A percentile compares a stretch with the other conserved stretches of the same genome.
Evolutionary conservation across 306 rosid species (phyloP).

Genomic region (Cicer arietinum): DNA sequence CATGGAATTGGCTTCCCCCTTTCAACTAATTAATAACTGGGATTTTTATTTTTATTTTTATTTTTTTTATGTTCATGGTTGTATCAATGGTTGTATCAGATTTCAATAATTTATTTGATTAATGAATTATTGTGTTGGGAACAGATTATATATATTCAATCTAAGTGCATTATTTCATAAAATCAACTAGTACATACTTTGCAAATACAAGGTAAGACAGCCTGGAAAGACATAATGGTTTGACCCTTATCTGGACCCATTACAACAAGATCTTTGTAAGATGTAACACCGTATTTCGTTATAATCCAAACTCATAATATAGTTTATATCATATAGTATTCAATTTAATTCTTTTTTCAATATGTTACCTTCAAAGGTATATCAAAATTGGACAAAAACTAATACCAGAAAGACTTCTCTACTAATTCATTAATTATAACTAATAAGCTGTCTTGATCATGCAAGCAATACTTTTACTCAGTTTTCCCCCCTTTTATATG

Average conservation of each 20-base stretch:
- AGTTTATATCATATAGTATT: background rate
- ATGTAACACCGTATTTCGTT: background rate
- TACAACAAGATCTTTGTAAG: background rate
- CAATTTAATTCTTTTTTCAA: background rate
- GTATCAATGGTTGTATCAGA: conserved; percentile 4
- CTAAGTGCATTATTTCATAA: conserved; percentile 16
- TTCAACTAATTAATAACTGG: conserved; percentile 45
- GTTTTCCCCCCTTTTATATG: background rate
- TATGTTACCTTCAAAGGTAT: background rate
- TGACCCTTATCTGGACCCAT: background rate
- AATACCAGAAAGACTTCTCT: background rate
- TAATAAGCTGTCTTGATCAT: background rate
- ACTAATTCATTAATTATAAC: background rate
- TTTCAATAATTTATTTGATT: conserved; percentile 7
- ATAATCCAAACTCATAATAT: background rate
- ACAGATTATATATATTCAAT: background rate
- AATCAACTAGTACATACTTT: background rate
- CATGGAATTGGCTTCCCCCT: conserved; percentile 87
- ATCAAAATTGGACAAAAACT: background rate
- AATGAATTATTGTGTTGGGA: background rate
- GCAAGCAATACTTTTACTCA: background rate
- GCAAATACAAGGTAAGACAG: background rate
- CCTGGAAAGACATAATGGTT: background rate
- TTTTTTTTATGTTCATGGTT: background rate
- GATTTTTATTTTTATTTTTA: background rate